Percentiles rank a stretch among this genome's conserved stretches.
phyloP scores from a whole-genome alignment of 345 rosid species.

The Citrus sinensis region DVS_A1.0 CM039166.1:24413501-24414000 shows the following conservation, averaged over 20 bases:
- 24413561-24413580: slow-evolving; percentile 28
- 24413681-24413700: slow-evolving; percentile 59
- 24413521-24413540: neutral
- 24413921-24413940: neutral
- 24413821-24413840: neutral
- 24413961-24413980: neutral
- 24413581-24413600: slow-evolving; percentile 25
- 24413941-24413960: neutral
- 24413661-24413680: slow-evolving; percentile 22
- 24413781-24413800: slow-evolving; percentile 29
- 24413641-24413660: slow-evolving; percentile 10
- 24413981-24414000: slow-evolving; percentile 38
- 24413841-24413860: neutral
- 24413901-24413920: neutral
- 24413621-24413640: neutral
- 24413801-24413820: slow-evolving; percentile 16
- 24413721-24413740: slow-evolving; percentile 55
- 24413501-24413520: slow-evolving; percentile 77
- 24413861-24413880: neutral
- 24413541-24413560: neutral
- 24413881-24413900: neutral
- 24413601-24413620: neutral
- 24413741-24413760: slow-evolving; percentile 48
- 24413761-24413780: slow-evolving; percentile 36
- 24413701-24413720: slow-evolving; percentile 47